Evolutionary conservation across 345 rosid genomes (phyloP).

Genomic region (Anastatica hierochuntica): DNA sequence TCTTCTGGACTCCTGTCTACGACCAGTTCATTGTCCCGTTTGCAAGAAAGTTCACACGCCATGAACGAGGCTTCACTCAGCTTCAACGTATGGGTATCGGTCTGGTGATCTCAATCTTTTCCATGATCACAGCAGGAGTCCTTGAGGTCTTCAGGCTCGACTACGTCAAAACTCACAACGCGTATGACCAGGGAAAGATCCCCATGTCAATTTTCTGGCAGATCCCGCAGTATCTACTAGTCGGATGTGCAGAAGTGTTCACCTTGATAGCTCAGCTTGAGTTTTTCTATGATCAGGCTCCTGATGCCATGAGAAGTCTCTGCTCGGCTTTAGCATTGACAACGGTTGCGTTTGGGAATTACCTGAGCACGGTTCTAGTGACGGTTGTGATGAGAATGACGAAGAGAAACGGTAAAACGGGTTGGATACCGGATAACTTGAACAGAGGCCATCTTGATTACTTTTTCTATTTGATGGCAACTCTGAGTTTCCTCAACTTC

Average conservation of each 20-base stretch:
- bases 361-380: conserved; percentile 36
- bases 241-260: conserved; percentile 46
- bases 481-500: conserved; percentile 66
- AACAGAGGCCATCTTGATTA: conserved; percentile 37
- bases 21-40: conserved; percentile 57
- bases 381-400: conserved; percentile 32
- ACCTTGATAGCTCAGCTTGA: conserved; percentile 39
- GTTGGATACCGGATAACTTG: conserved; percentile 49
- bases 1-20: conserved; percentile 80
- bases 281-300: conserved; percentile 42
- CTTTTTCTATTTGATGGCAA: conserved; percentile 56
- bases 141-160: conserved; percentile 59
- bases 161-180: conserved; percentile 45
- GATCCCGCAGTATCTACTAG: conserved; percentile 39
- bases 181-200: conserved; percentile 47
- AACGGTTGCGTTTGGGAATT: conserved; percentile 37
- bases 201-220: conserved; percentile 92
- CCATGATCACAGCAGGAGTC: conserved; percentile 66
- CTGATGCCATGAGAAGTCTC: conserved; percentile 46
- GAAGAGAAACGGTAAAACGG: conserved; percentile 30
- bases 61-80: conserved; percentile 83
- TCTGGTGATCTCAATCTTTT: conserved; percentile 59
- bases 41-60: conserved; percentile 63
- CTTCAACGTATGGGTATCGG: conserved; percentile 95
- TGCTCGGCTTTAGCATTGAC: conserved; percentile 41